Base-by-base conservation (phyloP, 129 eudicot genomes). In the Saposhnikovia divaricata region DNA sequence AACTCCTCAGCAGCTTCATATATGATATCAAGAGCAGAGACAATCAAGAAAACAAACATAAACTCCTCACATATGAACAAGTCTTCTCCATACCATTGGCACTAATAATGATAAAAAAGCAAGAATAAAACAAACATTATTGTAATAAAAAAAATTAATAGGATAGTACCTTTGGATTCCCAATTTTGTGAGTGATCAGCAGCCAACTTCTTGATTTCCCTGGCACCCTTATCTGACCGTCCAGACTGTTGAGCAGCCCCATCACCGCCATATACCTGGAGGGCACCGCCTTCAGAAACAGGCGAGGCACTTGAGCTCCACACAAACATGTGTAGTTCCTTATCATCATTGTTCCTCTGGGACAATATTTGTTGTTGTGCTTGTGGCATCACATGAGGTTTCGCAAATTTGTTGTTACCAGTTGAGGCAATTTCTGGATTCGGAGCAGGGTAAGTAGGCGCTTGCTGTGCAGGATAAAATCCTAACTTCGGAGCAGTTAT, bases 251-350 rank as follows among this genome's bases (percentile, higher is more conserved):
- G 95, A 34, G 84, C 75, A 4, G 89, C 84, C 23, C 87, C 89
- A 46, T 90, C 92, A 46, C 97, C 87, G 19, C 93, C 93, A n/a
- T 89, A 94, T 50, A 87, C 97, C 11, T 92, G 96, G 25, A 94
- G 85, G 19, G 93, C 93, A 38, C 90, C 89, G 9, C 81, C 86
- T 65, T 94, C 98, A 0, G 97, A 88, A 51, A 89, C 97, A 39
- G 98, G 96, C 3, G 98, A 94, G 0, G 89, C 86, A 55, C 96
- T 90, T 0, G 97, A 89, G 79, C 98, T 94, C 98, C 98, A 94
- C 1, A 94, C 93, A 46, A 94, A 94, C 98, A 94, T 94, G 69
- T 91, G 97, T 7, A 94, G 91, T 76, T 94, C 98, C 72, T 94
- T 91, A 1, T 90, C 97, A 31, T 90, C 93, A 53, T 79, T 81